A percentile compares a stretch with the other conserved stretches of the same genome.
These are phyloP conservation scores for Calonectria pseudoturangicola DNA, from an alignment of 2,329 filamentous ascomycete species.

Conservation along the genomic window DNA sequence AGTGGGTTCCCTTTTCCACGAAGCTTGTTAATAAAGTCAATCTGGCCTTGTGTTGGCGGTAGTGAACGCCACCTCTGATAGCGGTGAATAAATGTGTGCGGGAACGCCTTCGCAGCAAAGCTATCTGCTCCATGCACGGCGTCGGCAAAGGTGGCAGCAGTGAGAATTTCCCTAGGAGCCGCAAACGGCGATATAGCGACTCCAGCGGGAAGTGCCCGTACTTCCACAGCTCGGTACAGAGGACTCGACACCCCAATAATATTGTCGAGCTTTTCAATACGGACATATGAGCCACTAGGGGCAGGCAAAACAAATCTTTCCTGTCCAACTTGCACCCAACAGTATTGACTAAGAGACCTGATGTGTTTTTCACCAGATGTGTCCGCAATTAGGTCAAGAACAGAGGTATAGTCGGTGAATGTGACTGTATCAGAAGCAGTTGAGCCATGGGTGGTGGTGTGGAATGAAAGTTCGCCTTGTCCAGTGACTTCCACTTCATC, in stretches of 20 bases:
- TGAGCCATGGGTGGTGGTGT: constrained; percentile 35
- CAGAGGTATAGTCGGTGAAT: constrained; percentile 93
- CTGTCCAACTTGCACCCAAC: constrained; percentile 88
- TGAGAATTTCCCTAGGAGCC: constrained; percentile 80
- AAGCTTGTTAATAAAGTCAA: constrained; percentile 82
- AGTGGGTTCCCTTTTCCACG: constrained; percentile 73
- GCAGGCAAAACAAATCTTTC: constrained; percentile 83
- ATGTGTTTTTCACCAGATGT: constrained; percentile 87
- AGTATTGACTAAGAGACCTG: constrained; percentile 81
- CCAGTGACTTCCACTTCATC: constrained; percentile 62
- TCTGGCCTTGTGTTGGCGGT: constrained; percentile 78
- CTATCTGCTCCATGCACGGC: constrained; percentile 91
- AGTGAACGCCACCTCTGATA: constrained; percentile 81
- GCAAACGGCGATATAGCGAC: constrained; percentile 77
- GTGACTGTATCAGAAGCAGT: constrained; percentile 71
- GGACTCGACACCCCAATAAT: constrained; percentile 50
- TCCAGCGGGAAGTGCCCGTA: constrained; percentile 67
- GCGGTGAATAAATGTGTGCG: constrained; percentile 79
- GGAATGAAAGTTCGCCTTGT: constrained; percentile 41
- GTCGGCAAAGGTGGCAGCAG: constrained; percentile 79
- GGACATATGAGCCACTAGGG: constrained; percentile 76
- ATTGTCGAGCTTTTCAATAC: constrained; percentile 66
- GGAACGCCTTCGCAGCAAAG: constrained; percentile 81
- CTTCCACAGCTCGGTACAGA: constrained; percentile 67
- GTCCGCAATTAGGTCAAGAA: constrained; percentile 93